These are phyloP conservation scores for Chenopodium suecicum DNA, from an alignment of 148 eudicot species.

Conservation along the genomic window DNA sequence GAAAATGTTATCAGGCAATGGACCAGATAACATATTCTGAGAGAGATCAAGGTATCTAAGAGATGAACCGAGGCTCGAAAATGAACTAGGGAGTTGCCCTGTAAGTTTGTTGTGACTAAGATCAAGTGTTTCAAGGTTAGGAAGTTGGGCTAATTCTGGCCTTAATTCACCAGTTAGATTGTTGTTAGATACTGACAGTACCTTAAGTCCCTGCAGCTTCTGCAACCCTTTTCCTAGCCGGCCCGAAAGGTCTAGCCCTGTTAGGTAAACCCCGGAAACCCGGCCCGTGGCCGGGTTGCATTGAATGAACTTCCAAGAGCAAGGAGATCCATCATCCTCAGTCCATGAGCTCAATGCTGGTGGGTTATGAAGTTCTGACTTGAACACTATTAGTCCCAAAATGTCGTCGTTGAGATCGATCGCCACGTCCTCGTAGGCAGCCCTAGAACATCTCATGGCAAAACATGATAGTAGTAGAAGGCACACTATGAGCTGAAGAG, in stretches of 20 bases:
- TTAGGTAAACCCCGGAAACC: conserved; percentile 48
- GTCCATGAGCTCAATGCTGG: conserved; percentile 63
- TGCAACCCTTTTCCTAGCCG: conserved; percentile 72
- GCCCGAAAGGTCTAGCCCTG: conserved; percentile 60
- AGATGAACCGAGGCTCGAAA: conserved; percentile 35
- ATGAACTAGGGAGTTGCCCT: conserved; percentile 46
- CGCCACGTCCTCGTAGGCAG: conserved; percentile 8
- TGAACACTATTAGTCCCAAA: conserved; percentile 90
- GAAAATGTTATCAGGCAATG: conserved; percentile 56
- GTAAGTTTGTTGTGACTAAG: conserved; percentile 61
- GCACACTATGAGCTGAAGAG: conserved; percentile 13
- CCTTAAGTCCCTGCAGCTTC: conserved; percentile 53
- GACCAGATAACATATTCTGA: conserved; percentile 52
- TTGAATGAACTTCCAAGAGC: conserved; percentile 65
- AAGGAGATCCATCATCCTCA: conserved; percentile 82
- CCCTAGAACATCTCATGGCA: conserved; percentile 17
- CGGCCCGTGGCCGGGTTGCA: conserved; percentile 61
- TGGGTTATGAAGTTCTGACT: conserved; percentile 64
- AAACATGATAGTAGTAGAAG: conserved; percentile 20
- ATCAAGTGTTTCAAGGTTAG: conserved; percentile 57
- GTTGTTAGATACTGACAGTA: conserved; percentile 59
- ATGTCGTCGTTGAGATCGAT: conserved; percentile 74
- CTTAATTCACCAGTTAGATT: conserved; percentile 55
- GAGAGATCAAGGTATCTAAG: conserved; percentile 67
- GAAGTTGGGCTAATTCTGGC: conserved; percentile 42